phyloP scores from a whole-genome alignment of 768 basidiomycete genomes.

The Russula lepida region DNA sequence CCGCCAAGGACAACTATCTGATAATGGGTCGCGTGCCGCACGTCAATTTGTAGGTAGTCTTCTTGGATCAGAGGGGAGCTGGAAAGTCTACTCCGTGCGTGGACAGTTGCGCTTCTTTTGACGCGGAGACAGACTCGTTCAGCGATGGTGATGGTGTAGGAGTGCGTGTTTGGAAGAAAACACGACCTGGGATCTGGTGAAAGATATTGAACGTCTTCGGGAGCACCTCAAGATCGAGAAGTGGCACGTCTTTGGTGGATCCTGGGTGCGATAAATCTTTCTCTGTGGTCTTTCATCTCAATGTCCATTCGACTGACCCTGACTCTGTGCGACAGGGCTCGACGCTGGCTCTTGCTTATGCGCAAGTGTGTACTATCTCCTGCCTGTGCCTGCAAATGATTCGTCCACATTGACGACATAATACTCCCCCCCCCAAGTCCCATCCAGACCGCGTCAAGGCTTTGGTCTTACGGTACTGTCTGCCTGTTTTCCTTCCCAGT shows the following conservation, averaged over 20 bases:
- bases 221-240: constrained; percentile 67
- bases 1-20: neutral
- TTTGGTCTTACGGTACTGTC: constrained; percentile 60
- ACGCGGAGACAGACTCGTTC: neutral
- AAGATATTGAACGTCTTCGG: constrained; percentile 78
- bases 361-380: constrained; percentile 49
- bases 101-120: neutral
- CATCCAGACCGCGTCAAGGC: constrained; percentile 77
- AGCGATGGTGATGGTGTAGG: constrained; percentile 31
- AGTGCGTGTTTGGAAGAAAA: constrained; percentile 74
- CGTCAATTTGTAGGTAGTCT: constrained; percentile 61
- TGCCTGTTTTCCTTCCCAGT: neutral
- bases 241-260: constrained; percentile 95
- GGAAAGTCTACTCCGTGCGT: constrained; percentile 81
- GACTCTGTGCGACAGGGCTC: no score
- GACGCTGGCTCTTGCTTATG: constrained; percentile 77
- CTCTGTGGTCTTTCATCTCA: neutral
- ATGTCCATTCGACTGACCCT: neutral
- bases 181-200: constrained; percentile 91
- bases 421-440: constrained; percentile 33
- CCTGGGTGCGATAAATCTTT: constrained; percentile 50
- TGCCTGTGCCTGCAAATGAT: neutral
- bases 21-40: neutral
- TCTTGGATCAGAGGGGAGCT: constrained; percentile 85
- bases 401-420: neutral